A percentile compares a stretch with the other conserved stretches of the same genome.
These are phyloP conservation scores for Pterocarpus macrocarpus DNA, from an alignment of 306 rosid genomes.

Conservation along the genomic window DNA sequence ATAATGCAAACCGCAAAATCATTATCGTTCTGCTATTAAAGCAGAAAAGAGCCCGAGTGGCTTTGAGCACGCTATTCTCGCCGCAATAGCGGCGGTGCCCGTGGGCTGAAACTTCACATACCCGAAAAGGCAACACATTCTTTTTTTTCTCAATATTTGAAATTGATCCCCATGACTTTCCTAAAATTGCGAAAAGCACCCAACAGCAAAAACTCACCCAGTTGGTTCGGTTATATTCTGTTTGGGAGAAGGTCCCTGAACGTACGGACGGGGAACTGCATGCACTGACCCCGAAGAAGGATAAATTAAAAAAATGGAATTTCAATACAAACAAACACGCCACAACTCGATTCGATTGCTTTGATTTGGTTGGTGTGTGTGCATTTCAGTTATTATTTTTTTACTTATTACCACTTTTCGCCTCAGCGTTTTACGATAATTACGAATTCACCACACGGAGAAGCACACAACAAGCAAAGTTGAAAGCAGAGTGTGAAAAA, in stretches of 20 bases:
- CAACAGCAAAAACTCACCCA: constrained; percentile 5
- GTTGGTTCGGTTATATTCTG: constrained; percentile 7
- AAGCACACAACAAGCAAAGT: constrained; percentile 8
- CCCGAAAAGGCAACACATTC: constrained; percentile 41
- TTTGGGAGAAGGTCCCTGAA: constrained; percentile 42
- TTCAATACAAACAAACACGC: constrained; percentile 46
- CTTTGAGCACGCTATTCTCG: constrained; percentile 64
- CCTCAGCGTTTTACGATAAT: constrained; percentile 41
- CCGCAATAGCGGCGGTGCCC: constrained; percentile 81
- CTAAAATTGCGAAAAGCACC: constrained; percentile 52
- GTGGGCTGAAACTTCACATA: constrained; percentile 24
- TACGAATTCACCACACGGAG: constrained; percentile 42
- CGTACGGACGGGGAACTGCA: constrained; percentile 55
- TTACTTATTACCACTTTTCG: neutral
- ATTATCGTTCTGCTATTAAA: constrained; percentile 19
- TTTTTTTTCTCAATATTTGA: constrained; percentile 1
- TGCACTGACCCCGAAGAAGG: constrained; percentile 46
- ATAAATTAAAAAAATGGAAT: neutral
- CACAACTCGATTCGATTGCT: constrained; percentile 47
- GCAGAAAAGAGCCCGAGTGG: constrained; percentile 26
- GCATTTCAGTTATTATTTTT: constrained; percentile 39
- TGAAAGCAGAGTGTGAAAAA: constrained; percentile 40
- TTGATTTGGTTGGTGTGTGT: constrained; percentile 45
- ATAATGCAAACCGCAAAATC: constrained; percentile 45
- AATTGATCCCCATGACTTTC: constrained; percentile 13